Evolutionary conservation across 2,329 filamentous ascomycete genomes (phyloP).

Genomic region (Trichoderma semiorbis): DNA sequence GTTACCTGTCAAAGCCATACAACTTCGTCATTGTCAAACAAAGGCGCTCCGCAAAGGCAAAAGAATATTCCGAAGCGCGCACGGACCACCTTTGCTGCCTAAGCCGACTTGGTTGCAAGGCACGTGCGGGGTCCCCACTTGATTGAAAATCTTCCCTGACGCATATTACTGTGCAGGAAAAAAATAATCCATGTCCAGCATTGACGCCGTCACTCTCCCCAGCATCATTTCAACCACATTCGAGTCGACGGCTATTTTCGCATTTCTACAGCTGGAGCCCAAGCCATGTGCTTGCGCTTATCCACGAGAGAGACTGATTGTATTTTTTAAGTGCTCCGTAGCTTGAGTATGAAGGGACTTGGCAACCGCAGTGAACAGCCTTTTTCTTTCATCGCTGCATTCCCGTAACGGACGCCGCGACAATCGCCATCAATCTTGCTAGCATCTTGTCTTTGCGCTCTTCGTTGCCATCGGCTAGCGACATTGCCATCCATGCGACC

Average conservation of each 20-base stretch:
- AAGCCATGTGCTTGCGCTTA: constrained; percentile 7
- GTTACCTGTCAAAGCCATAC: not conserved
- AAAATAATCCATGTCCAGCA: constrained; percentile 10
- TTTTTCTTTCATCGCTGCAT: not conserved
- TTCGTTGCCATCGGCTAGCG: not conserved
- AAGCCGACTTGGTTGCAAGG: constrained; percentile 9
- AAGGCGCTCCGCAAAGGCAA: not conserved
- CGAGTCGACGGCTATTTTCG: not conserved
- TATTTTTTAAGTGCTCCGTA: not conserved
- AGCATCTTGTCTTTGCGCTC: not conserved
- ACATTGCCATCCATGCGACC: constrained; percentile 28
- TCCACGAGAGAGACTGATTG: not conserved
- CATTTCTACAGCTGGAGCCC: not conserved
- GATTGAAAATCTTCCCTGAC: constrained; percentile 17
- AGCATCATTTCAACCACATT: not conserved
- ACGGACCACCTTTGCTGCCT: constrained; percentile 10
- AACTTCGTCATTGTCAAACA: not conserved
- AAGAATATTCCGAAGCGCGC: not conserved
- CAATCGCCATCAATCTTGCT: not conserved
- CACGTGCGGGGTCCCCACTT: constrained; percentile 19
- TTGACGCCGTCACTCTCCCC: not conserved
- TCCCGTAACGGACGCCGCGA: constrained; percentile 1
- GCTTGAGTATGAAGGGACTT: not conserved
- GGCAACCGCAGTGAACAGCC: not conserved
- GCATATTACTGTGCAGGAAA: constrained; percentile 9